Evolutionary conservation across 352 stramenopile genomes (phyloP).

Genomic region (Peronosclerospora sorghi): DNA sequence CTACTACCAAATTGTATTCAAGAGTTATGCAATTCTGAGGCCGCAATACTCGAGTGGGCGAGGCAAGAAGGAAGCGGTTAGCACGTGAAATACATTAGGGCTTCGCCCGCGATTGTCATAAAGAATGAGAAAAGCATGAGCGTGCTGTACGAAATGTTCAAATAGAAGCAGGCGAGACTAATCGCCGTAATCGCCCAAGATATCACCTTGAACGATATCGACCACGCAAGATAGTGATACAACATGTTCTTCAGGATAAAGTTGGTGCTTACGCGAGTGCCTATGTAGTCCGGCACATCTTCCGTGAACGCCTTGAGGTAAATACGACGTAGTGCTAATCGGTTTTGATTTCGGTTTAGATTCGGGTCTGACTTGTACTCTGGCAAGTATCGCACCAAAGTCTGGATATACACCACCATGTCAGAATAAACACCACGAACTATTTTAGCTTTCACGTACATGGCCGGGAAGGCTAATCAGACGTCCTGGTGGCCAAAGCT

Average conservation of each 20-base stretch:
- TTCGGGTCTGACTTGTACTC: slow-evolving; percentile 53
- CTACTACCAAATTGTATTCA: slow-evolving; percentile 22
- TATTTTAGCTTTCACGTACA: slow-evolving; percentile 16
- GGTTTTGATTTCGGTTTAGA: slow-evolving; percentile 75
- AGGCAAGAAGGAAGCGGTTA: slow-evolving; percentile 25
- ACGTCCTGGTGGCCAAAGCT: slow-evolving; percentile 67
- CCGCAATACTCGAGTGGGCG: slow-evolving; percentile 8
- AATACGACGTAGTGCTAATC: slow-evolving; percentile 63
- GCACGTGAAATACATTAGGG: slow-evolving; percentile 74
- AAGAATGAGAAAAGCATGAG: slow-evolving; percentile 46
- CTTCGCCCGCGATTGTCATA: slow-evolving; percentile 38
- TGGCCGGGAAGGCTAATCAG: slow-evolving; percentile 64
- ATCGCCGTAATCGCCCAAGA: slow-evolving; percentile 32
- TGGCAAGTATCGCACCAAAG: slow-evolving; percentile 61
- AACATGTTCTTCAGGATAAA: slow-evolving; percentile 56
- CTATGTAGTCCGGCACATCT: slow-evolving; percentile 60
- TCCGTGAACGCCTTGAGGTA: slow-evolving; percentile 64
- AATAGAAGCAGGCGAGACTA: slow-evolving; percentile 24
- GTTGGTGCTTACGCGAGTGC: slow-evolving; percentile 33
- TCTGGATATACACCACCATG: slow-evolving; percentile 17
- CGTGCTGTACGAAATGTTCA: slow-evolving; percentile 56
- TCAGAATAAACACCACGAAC: not conserved
- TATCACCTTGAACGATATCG: slow-evolving; percentile 51
- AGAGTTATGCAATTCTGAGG: slow-evolving; percentile 7
- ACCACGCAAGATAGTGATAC: slow-evolving; percentile 57